These are phyloP conservation scores for Daedalea quercina DNA, from an alignment of 768 basidiomycete genomes.

Conservation along the genomic window DNA sequence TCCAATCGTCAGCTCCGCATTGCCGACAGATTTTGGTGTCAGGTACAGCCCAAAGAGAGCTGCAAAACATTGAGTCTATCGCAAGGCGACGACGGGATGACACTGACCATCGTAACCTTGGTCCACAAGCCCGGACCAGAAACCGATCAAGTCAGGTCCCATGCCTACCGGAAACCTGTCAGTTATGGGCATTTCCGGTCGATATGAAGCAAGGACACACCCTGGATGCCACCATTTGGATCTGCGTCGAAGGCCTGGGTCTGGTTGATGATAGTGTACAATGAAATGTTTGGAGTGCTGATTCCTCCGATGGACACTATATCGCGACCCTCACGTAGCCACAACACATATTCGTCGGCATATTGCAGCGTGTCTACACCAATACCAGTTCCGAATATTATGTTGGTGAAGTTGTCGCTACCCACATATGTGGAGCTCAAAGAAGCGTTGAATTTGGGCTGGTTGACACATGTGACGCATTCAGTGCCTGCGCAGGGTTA, in stretches of 20 bases:
- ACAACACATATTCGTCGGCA: conserved; percentile 40
- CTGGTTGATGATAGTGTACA: conserved; percentile 49
- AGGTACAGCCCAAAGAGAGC: conserved; percentile 29
- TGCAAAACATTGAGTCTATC: conserved; percentile 38
- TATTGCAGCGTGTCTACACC: conserved; percentile 47
- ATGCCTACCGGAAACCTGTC: not conserved
- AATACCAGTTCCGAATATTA: conserved; percentile 46
- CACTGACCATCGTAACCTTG: conserved; percentile 46
- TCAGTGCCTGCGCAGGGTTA: conserved; percentile 30
- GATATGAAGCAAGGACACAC: conserved; percentile 26
- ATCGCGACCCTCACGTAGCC: conserved; percentile 38
- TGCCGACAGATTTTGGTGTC: conserved; percentile 34
- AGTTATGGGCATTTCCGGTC: not conserved
- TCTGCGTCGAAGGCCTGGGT: conserved; percentile 45
- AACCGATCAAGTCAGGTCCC: conserved; percentile 31
- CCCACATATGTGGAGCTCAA: conserved; percentile 48
- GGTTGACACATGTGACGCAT: conserved; percentile 40
- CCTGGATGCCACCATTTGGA: conserved; percentile 52
- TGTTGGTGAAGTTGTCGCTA: conserved; percentile 32
- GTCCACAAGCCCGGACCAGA: conserved; percentile 39
- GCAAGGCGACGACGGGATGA: conserved; percentile 40
- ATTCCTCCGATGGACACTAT: conserved; percentile 44
- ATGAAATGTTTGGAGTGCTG: conserved; percentile 27
- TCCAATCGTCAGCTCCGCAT: conserved; percentile 48
- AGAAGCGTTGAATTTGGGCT: conserved; percentile 39